Conservation (phyloP, 805 yeast species). For the Blastobotrys attinorum region DNA sequence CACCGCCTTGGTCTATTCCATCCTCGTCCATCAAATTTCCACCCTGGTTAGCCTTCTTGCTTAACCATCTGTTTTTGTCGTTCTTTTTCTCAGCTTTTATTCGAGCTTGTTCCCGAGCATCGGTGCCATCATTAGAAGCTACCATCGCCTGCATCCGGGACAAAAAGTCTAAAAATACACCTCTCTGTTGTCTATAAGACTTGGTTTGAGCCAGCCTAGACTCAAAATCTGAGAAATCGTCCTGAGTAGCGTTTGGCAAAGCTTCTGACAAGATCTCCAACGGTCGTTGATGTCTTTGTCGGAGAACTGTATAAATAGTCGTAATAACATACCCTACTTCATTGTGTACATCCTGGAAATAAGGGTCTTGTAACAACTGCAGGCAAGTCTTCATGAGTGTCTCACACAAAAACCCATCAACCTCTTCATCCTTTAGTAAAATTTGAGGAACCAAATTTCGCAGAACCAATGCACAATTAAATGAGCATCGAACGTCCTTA, state of each 20-base stretch:
- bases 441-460: slow-evolving; percentile 66
- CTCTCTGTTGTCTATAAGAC: slow-evolving; percentile 71
- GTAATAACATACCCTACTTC: slow-evolving; percentile 91
- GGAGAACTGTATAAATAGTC: slow-evolving; percentile 63
- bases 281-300: slow-evolving; percentile 63
- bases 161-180: slow-evolving; percentile 70
- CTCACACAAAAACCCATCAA: slow-evolving; percentile 60
- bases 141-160: slow-evolving; percentile 44
- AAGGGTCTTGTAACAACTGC: slow-evolving; percentile 59
- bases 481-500: slow-evolving; percentile 87
- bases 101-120: slow-evolving; percentile 31
- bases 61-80: slow-evolving; percentile 11
- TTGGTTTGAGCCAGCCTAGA: slow-evolving; percentile 49
- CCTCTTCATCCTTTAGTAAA: slow-evolving; percentile 60
- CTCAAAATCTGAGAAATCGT: slow-evolving; percentile 58
- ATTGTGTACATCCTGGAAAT: slow-evolving; percentile 77
- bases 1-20: slow-evolving; percentile 14
- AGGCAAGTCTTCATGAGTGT: slow-evolving; percentile 64
- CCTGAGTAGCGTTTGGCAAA: slow-evolving; percentile 42
- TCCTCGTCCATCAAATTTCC: slow-evolving; percentile 22
- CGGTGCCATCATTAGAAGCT: slow-evolving; percentile 29
- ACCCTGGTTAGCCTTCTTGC: slow-evolving; percentile 15
- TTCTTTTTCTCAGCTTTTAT: slow-evolving; percentile 12
- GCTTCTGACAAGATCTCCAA: slow-evolving; percentile 48
- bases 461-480: slow-evolving; percentile 76